phyloP scores from a whole-genome alignment of 2,329 filamentous ascomycete genomes.

The Xylariaceae sp. region DNA sequence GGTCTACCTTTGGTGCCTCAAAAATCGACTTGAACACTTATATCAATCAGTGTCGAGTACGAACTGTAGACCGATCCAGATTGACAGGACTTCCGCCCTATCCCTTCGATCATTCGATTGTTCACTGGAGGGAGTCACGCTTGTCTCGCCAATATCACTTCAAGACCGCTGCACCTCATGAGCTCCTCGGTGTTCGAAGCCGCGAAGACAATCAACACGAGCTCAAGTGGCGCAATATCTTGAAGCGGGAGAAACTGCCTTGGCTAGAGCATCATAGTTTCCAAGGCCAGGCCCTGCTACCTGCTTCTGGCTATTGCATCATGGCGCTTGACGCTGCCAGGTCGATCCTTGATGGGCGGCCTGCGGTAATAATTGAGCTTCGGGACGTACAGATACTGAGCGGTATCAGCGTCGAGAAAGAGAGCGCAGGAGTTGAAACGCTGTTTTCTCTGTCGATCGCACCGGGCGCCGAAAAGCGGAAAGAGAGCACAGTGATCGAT shows the following conservation, averaged over 20 bases:
- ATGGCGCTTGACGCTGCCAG: slow-evolving; percentile 46
- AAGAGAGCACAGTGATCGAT: slow-evolving; percentile 21
- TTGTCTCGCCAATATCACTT: slow-evolving; percentile 40
- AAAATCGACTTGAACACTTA: slow-evolving; percentile 21
- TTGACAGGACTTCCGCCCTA: slow-evolving; percentile 40
- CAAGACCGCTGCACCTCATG: slow-evolving; percentile 30
- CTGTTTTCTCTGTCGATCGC: slow-evolving; percentile 34
- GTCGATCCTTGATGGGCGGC: slow-evolving; percentile 20
- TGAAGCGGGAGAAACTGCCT: slow-evolving; percentile 37
- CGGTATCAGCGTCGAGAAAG: slow-evolving; percentile 28
- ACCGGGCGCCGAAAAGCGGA: neutral
- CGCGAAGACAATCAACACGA: slow-evolving; percentile 35
- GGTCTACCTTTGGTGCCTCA: slow-evolving; percentile 23
- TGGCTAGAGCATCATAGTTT: slow-evolving; percentile 43
- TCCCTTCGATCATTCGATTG: slow-evolving; percentile 46
- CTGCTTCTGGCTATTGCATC: slow-evolving; percentile 45
- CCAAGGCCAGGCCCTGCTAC: slow-evolving; percentile 43
- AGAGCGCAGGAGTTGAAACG: slow-evolving; percentile 35
- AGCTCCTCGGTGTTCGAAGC: slow-evolving; percentile 38
- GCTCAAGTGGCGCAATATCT: slow-evolving; percentile 41
- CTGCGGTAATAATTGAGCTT: slow-evolving; percentile 28
- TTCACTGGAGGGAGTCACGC: slow-evolving; percentile 43
- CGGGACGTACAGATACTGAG: slow-evolving; percentile 27
- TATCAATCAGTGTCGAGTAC: slow-evolving; percentile 20
- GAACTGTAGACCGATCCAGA: slow-evolving; percentile 1